phyloP scores from a whole-genome alignment of 306 rosid species.

The Corylus avellana region DNA sequence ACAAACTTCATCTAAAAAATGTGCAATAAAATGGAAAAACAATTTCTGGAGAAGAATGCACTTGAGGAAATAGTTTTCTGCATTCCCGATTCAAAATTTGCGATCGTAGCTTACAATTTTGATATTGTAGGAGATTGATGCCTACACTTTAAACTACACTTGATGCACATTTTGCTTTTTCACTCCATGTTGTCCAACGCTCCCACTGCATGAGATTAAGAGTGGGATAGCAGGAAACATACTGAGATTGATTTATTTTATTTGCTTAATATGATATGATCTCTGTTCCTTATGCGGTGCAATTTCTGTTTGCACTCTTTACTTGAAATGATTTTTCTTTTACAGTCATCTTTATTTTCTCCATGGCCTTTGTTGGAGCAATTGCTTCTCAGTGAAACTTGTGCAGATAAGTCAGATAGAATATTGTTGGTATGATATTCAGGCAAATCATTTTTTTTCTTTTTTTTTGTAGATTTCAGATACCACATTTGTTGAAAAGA shows the following conservation, averaged over 20 bases:
- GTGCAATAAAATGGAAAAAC: background rate
- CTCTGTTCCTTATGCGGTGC: background rate
- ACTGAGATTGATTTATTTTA: background rate
- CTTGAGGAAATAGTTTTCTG: background rate
- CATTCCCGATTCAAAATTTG: background rate
- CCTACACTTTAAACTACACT: background rate
- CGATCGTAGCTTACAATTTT: background rate
- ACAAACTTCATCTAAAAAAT: background rate
- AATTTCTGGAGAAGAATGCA: background rate
- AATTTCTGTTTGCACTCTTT: background rate
- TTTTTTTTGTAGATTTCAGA: conserved; percentile 60
- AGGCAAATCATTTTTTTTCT: background rate
- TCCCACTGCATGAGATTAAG: background rate
- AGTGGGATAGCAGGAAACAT: background rate
- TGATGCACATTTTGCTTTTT: background rate
- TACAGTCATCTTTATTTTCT: background rate
- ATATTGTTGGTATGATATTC: conserved; percentile 2
- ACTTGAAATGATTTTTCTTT: background rate
- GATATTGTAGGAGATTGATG: background rate
- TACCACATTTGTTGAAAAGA: conserved; percentile 72
- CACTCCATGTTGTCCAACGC: background rate
- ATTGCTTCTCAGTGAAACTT: background rate
- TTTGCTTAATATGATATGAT: background rate
- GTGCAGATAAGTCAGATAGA: background rate
- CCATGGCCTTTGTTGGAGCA: background rate